phyloP scores from a whole-genome alignment of 805 yeast genomes.

The Monosporozyma solicola region DNA sequence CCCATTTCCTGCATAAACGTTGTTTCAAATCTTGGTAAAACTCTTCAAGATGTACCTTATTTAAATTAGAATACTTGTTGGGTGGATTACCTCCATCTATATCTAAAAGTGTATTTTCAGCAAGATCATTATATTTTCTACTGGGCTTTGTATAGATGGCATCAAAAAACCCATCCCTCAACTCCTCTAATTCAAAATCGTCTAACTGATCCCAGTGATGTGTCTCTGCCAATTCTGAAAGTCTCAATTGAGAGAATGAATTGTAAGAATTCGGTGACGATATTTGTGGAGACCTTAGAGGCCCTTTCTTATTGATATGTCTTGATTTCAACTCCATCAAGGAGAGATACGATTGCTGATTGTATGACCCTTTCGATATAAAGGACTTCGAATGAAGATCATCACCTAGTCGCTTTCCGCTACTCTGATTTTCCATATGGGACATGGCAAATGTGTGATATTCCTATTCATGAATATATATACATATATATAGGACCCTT shows the following conservation, averaged over 20 bases:
- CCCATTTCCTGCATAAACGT: background rate
- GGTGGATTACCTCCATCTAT: background rate
- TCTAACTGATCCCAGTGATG: constrained; percentile 29
- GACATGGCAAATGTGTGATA: background rate
- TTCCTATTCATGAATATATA: background rate
- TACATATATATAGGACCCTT: background rate
- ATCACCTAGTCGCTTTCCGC: background rate
- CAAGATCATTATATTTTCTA: background rate
- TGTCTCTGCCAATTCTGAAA: constrained; percentile 22
- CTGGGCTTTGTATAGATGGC: constrained; percentile 32
- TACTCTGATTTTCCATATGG: background rate
- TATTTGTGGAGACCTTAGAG: constrained; percentile 6
- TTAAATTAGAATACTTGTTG: background rate
- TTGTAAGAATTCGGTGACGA: constrained; percentile 18
- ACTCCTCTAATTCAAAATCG: constrained; percentile 35
- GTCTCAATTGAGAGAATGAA: constrained; percentile 30
- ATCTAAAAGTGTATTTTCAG: background rate
- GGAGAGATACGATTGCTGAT: constrained; percentile 16
- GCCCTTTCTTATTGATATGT: background rate
- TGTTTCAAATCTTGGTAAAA: background rate
- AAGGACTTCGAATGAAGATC: background rate
- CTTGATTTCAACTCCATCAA: constrained; percentile 9
- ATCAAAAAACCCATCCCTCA: constrained; percentile 43
- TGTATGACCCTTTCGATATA: constrained; percentile 23
- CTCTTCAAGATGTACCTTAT: background rate